Percentiles rank a stretch among this genome's conserved stretches.
Conservation (phyloP, 164 flowering plant genomes). For the Tinospora cordifolia region DNA sequence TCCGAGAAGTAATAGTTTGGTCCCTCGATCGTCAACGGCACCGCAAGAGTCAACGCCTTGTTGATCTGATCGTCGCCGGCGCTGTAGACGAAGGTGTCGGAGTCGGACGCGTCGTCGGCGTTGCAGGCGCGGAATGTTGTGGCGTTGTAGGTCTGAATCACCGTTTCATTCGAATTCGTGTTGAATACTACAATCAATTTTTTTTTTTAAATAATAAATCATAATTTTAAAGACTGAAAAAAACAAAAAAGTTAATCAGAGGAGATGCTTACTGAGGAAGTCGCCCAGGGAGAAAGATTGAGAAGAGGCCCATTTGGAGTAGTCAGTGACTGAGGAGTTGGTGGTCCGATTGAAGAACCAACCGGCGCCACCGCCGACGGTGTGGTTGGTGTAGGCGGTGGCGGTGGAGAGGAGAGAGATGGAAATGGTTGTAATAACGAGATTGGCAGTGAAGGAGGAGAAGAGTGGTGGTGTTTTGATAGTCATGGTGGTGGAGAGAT, state of each 20-base stretch:
- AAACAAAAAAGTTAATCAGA: not conserved
- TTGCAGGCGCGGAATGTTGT: conserved; percentile 34
- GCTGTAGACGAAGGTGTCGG: conserved; percentile 40
- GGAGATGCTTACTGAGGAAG: conserved; percentile 48
- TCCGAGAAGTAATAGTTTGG: conserved; percentile 68
- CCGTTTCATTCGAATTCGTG: conserved; percentile 61
- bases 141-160: conserved; percentile 71
- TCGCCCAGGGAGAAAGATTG: conserved; percentile 79
- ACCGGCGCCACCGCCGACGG: conserved; percentile 64
- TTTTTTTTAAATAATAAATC: too few relatives aligned
- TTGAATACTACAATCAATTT: conserved; percentile 47
- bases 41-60: conserved; percentile 28
- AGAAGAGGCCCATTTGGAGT: conserved; percentile 56
- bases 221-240: too few relatives aligned
- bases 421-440: not conserved
- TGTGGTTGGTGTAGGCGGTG: conserved; percentile 56
- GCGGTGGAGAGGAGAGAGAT: not conserved
- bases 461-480: too few relatives aligned
- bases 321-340: conserved; percentile 45
- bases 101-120: conserved; percentile 40
- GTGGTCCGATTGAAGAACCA: conserved; percentile 65
- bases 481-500: not conserved
- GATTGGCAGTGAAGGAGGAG: too few relatives aligned
- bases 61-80: conserved; percentile 29
- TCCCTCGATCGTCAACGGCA: conserved; percentile 54